Base-by-base conservation (phyloP, 805 yeast genomes). In the Candida sonorensis region DNA sequence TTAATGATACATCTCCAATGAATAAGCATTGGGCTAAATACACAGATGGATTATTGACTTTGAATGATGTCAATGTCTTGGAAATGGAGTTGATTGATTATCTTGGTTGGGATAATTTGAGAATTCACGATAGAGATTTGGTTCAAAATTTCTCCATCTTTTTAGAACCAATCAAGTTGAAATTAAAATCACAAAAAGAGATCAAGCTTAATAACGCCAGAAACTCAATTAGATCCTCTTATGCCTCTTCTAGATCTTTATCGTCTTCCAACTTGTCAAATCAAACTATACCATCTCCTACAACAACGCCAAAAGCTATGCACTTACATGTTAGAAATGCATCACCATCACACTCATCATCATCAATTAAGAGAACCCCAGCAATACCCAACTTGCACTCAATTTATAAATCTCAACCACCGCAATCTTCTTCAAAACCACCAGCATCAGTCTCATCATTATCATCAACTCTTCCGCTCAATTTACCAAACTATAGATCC, bases 21-120 rank as follows among this genome's bases (percentile, higher is more conserved):
- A 90, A 90, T 62, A 88, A 82, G 61, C 97, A 92, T 63, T 90
- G 98, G 98, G 80, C 95, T 4, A 70, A 75, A 38, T 88, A 90
- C 64, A 88, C 97, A 3, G 79, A 81, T 53, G 97, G 97, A 1
- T 66, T 92, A 26, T 70, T 90, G 38, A 54, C 77, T 8, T 62
- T 83, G 23, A 67, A 67, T 15, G 97, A 90, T 51, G 86, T 92
- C 33, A 92, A 90, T 59, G 77, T 87, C 42, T 82, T 94, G 50
- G 98, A 90, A 61, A 70, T 88, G 44, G 97, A 90, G 61, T 65
- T 92, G 48, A 74, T 90, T 30, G 74, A 72, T 30, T 75, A 85
- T 41, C 69, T 90, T 36, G 81, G 85, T 47, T 90, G 97, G 97
- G 78, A 85, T 48, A 46, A 53, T 29, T 66, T 92, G 29, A 66